A percentile compares a stretch with the other conserved stretches of the same genome.
phyloP scores from a whole-genome alignment of 2,329 filamentous ascomycete genomes.

The Nothophoma quercina region DNA sequence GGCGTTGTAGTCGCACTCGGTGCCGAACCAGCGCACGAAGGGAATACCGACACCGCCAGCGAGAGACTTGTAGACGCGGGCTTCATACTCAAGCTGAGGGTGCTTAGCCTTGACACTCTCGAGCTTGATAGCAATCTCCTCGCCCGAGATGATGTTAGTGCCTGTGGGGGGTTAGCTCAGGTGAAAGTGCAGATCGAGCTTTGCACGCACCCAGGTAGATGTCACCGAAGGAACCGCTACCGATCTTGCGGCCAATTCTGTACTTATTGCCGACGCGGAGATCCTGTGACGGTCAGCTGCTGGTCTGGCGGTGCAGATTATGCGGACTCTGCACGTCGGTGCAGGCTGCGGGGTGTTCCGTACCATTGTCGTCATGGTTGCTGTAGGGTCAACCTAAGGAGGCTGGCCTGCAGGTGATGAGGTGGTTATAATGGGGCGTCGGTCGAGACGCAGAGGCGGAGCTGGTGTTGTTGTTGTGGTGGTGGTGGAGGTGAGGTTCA shows the following conservation, averaged over 20 bases:
- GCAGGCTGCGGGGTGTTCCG: slow-evolving; percentile 47
- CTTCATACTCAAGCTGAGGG: slow-evolving; percentile 98
- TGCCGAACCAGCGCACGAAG: slow-evolving; percentile 99
- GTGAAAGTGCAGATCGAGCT: slow-evolving; percentile 4
- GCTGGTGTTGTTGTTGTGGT: slow-evolving; percentile 33
- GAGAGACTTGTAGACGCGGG: slow-evolving; percentile 87
- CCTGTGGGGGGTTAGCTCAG: slow-evolving; percentile 59
- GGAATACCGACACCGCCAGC: slow-evolving; percentile 97
- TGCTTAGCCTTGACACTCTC: slow-evolving; percentile 99
- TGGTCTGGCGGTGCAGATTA: slow-evolving; percentile 17
- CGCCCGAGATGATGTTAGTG: slow-evolving; percentile 99
- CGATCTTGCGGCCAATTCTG: slow-evolving; percentile 99
- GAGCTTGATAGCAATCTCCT: slow-evolving; percentile 99
- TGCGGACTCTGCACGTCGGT: slow-evolving; percentile 18
- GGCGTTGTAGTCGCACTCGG: slow-evolving; percentile 99
- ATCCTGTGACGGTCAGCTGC: slow-evolving; percentile 69
- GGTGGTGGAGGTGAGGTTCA: slow-evolving; percentile 38
- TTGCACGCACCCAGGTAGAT: slow-evolving; percentile 80
- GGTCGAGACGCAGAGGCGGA: slow-evolving; percentile 28
- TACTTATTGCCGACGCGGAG: slow-evolving; percentile 99
- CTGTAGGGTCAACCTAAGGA: slow-evolving; percentile 40
- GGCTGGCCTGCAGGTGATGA: slow-evolving; percentile 39
- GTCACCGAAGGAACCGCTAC: slow-evolving; percentile 95
- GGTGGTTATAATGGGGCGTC: slow-evolving; percentile 28
- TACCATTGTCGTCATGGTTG: slow-evolving; percentile 71